Percentiles rank a stretch among this genome's conserved stretches.
Conservation (phyloP, 2,329 filamentous ascomycete genomes). For the Gremmenia infestans region DNA sequence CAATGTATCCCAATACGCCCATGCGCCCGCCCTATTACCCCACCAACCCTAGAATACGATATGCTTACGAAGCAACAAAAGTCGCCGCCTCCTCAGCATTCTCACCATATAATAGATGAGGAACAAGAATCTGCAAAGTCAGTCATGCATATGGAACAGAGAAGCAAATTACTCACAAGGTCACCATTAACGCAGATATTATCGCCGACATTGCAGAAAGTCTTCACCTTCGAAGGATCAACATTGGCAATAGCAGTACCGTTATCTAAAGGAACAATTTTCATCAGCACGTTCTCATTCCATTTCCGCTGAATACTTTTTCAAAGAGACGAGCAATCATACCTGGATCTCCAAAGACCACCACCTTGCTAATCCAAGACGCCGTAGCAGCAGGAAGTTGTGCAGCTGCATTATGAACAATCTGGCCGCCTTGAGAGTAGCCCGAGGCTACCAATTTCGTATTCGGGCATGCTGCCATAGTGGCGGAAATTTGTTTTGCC, state of each 20-base stretch:
- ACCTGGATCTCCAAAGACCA: constrained; percentile 41
- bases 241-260: constrained; percentile 22
- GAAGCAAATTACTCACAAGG: constrained; percentile 19
- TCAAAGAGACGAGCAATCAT: constrained; percentile 17
- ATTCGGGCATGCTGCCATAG: constrained; percentile 33
- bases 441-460: constrained; percentile 38
- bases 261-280: constrained; percentile 11
- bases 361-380: constrained; percentile 35
- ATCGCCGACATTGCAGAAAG: constrained; percentile 46
- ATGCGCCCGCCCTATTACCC: too few species aligned
- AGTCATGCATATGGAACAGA: too few species aligned
- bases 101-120: too few species aligned
- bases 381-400: constrained; percentile 26
- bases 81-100: too few species aligned
- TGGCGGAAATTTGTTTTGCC: constrained; percentile 30
- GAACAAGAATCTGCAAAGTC: too few species aligned
- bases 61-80: too few species aligned
- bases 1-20: too few species aligned
- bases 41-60: too few species aligned
- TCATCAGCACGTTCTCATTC: too few species aligned
- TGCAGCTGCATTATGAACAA: constrained; percentile 38
- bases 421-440: constrained; percentile 40
- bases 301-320: too few species aligned
- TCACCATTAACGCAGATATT: constrained; percentile 45
- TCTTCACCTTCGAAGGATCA: constrained; percentile 30